Evolutionary conservation across 2,329 filamentous ascomycete species (phyloP).

Genomic region (Aspergillus sojae): DNA sequence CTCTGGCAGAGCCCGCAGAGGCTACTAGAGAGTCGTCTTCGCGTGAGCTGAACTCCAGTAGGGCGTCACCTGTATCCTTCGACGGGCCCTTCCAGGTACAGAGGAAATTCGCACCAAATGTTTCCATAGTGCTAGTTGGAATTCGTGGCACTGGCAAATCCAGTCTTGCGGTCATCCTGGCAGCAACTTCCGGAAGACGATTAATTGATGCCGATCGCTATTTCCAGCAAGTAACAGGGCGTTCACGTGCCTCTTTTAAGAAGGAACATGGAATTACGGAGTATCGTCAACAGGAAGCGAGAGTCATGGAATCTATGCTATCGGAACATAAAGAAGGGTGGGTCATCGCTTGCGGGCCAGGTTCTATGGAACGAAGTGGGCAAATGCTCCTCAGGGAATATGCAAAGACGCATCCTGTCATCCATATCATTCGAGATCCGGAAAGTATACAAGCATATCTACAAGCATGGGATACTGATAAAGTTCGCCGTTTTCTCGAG

Average conservation of each 20-base stretch:
- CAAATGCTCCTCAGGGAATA: constrained; percentile 65
- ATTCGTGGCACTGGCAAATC: constrained; percentile 76
- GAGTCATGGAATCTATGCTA: constrained; percentile 64
- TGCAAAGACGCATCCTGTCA: constrained; percentile 66
- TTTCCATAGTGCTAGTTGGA: constrained; percentile 73
- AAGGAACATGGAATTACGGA: constrained; percentile 63
- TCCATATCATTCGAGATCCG: constrained; percentile 69
- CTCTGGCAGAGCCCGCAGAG: constrained; percentile 23
- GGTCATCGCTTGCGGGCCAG: constrained; percentile 72
- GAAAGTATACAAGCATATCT: constrained; percentile 67
- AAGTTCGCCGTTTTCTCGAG: constrained; percentile 62
- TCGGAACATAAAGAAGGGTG: constrained; percentile 61
- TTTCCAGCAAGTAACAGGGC: constrained; percentile 66
- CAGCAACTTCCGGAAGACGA: constrained; percentile 68
- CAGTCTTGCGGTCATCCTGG: constrained; percentile 74
- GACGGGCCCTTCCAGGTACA: constrained; percentile 30
- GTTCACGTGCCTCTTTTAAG: constrained; percentile 65
- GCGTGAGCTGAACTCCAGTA: constrained; percentile 30
- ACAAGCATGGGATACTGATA: constrained; percentile 57
- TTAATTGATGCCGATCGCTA: constrained; percentile 70
- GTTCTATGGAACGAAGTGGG: constrained; percentile 67
- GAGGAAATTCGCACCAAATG: constrained; percentile 58
- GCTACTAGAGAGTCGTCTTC: constrained; percentile 25
- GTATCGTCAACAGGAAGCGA: constrained; percentile 65
- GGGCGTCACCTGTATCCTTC: constrained; percentile 31